These are phyloP conservation scores for Cryptomeria japonica DNA, from an alignment of 75 land plant genomes.

Conservation along the genomic window DNA sequence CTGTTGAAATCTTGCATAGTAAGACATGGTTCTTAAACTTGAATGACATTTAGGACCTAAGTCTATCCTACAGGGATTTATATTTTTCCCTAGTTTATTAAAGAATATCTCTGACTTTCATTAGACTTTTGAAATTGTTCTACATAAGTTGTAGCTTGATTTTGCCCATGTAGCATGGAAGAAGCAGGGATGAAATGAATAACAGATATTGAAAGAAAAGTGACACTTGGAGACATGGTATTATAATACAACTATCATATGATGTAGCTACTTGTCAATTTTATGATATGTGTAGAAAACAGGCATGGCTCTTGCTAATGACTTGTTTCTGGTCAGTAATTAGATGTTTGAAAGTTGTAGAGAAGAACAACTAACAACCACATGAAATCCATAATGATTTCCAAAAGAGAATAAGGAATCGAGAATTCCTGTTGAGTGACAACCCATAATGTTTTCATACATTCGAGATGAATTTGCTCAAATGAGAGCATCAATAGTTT, in stretches of 20 bases:
- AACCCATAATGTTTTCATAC: too few species aligned
- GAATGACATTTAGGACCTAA: too few species aligned
- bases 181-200: neutral
- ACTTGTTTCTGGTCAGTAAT: neutral
- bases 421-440: too few species aligned
- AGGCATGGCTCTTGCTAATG: neutral
- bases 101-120: neutral
- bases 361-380: too few species aligned
- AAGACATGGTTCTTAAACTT: too few species aligned
- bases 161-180: neutral
- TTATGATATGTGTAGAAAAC: neutral
- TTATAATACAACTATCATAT: neutral
- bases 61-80: too few species aligned
- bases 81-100: too few species aligned
- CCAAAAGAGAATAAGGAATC: too few species aligned
- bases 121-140: neutral
- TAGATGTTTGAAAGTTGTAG: neutral
- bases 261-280: neutral
- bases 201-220: neutral
- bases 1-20: too few species aligned
- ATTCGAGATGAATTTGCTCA: too few species aligned
- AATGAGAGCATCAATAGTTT: too few species aligned
- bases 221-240: neutral
- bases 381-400: too few species aligned
- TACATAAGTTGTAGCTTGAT: neutral